Conservation (phyloP, 768 basidiomycete genomes). For the Mycena filopes region DNA sequence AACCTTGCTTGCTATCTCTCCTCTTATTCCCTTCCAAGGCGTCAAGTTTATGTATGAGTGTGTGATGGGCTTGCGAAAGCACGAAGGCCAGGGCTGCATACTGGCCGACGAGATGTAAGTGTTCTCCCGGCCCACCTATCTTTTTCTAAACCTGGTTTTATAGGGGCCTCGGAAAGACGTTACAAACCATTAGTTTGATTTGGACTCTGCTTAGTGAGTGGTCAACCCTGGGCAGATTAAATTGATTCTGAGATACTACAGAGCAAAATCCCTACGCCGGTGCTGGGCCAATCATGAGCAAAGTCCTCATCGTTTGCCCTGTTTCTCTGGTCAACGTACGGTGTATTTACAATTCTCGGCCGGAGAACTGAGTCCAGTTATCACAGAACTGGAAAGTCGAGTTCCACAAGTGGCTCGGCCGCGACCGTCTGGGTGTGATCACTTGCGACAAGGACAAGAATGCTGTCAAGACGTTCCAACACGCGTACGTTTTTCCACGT, state of each 20-base stretch:
- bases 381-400: conserved; percentile 93
- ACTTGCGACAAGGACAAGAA: conserved; percentile 60
- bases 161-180: conserved; percentile 97
- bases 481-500: conserved; percentile 79
- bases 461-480: conserved; percentile 74
- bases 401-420: conserved; percentile 90
- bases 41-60: conserved; percentile 94
- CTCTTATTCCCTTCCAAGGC: conserved; percentile 50
- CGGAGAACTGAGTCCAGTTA: neutral
- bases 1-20: conserved; percentile 7
- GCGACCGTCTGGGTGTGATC: conserved; percentile 59
- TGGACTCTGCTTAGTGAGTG: conserved; percentile 91
- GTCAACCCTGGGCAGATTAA: neutral
- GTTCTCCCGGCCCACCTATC: conserved; percentile 17
- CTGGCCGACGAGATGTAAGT: conserved; percentile 94
- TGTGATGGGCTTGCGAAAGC: conserved; percentile 92
- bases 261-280: conserved; percentile 87
- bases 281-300: conserved; percentile 68
- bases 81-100: conserved; percentile 94
- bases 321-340: conserved; percentile 86
- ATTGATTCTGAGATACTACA: conserved; percentile 42
- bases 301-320: conserved; percentile 93
- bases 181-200: conserved; percentile 92
- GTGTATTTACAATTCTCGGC: conserved; percentile 31
- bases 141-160: conserved; percentile 27